Base-by-base conservation (phyloP, 495 filamentous ascomycete genomes). In the Podospora sp. region DNA sequence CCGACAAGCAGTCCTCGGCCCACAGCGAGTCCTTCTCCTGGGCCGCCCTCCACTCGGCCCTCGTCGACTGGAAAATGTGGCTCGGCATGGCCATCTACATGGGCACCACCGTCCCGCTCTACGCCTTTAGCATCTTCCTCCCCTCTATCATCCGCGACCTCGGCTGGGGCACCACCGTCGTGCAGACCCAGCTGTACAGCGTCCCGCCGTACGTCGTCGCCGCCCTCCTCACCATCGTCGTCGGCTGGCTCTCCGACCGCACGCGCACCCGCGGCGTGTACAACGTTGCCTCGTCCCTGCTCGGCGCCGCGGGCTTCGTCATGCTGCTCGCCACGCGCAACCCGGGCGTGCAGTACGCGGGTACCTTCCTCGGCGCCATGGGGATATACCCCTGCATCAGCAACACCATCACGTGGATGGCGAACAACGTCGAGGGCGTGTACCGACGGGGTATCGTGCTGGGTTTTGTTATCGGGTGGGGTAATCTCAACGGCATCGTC, bases 401-500 rank as follows among this genome's bases (percentile, higher is more conserved):
- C 11, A 93, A 94, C 73, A 93, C 91, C 0, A 91, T 97, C 61
- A 85, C 89, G 5, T 97, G 93, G 93, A 77, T 88, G 9, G 86
- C 85, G 57, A 97, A 97, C 80, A 97, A 97, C 67, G 86, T 87
- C n/a, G 93, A 96, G 76, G 93, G 93, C 21, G 88, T 91, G 4
- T 94, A 94, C 77, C 96, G 96, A 79, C 86, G 93, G 20, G 93
- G 92, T 21, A 86, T 95, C 2, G 88, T 90, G 0, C 71, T 95
- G 1, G 92, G 93, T 0, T 85, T 95, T 50, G 89, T 94, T 25
- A 91, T 94, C 66, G 91, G 91, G 8, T 96, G 92, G 91, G 93
- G 93, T 5, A 97, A 96, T 68, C 80, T 97, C 16, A 94, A 57
- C 27, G 62, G 62, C 51, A 57, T 65, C 18, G 94, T 57, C 24